Evolutionary conservation across 441 rosid genomes (phyloP).

Genomic region (Kokia cookei): DNA sequence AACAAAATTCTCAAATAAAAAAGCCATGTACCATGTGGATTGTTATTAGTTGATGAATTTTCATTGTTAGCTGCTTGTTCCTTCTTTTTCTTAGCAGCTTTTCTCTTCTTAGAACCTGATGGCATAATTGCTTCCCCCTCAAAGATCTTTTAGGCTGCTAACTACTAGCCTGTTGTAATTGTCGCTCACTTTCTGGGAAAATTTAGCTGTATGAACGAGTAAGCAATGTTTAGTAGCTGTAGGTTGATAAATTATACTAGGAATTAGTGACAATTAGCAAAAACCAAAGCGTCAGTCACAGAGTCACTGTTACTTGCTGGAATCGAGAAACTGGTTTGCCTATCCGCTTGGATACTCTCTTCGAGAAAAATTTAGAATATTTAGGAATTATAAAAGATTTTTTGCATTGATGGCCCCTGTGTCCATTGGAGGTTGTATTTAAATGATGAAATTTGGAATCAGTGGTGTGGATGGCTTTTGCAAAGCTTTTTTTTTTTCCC

Average conservation of each 20-base stretch:
- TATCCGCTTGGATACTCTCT: neutral
- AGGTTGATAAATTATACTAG: neutral
- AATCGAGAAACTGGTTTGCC: neutral
- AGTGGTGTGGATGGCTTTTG: neutral
- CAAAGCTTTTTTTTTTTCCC: neutral
- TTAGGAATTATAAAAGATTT: neutral
- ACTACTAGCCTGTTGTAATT: too few species aligned
- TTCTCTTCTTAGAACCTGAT: constrained; percentile 76
- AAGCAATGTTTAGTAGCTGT: neutral
- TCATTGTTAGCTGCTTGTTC: constrained; percentile 23
- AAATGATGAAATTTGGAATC: neutral
- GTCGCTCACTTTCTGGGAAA: too few species aligned
- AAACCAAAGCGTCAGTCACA: neutral
- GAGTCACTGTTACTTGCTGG: neutral
- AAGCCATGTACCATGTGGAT: constrained; percentile 20
- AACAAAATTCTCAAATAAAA: neutral
- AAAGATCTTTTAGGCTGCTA: neutral
- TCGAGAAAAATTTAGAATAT: neutral
- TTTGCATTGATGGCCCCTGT: neutral
- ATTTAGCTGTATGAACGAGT: neutral
- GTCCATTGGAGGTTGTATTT: neutral
- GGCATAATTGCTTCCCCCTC: constrained; percentile 55
- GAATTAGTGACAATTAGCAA: neutral
- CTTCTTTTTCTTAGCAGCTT: constrained; percentile 84
- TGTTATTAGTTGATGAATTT: constrained; percentile 2